Base-by-base conservation (phyloP, 2,329 filamentous ascomycete species). In the Teratosphaeria destructans region DNA sequence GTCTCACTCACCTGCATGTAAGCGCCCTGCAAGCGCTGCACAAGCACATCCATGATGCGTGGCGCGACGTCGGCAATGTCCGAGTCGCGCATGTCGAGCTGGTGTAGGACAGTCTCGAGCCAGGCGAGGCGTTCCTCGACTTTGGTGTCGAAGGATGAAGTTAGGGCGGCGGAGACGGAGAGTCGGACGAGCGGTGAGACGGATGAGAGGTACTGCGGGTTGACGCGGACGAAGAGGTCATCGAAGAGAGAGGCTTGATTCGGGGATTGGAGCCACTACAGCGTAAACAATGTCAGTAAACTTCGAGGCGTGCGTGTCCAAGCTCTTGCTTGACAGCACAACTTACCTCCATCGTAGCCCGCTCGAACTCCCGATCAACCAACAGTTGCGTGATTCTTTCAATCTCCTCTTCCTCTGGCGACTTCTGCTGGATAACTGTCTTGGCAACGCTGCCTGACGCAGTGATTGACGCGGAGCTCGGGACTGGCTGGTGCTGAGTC, bases 341-440 rank as follows among this genome's bases (percentile, higher is more conserved):
- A 54, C 70, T 62, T 65, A 74, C 72, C 62, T 67, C 65, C 66
- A 79, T 77, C 1, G 78, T 79, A 54, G 75, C 78, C 37, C 75
- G 72, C 63, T 79, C 76, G 58, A 72, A 78, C 39, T 75, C 69
- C 26, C 82, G 82, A 34, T 81, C 78, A 39, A 80, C 77, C 74
- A 94, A 84, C 52, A 85, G 75, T 55, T 78, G 74, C 56, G 85
- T 83, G 60, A 93, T 85, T 27, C 79, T 75, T 19, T 82, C 78
- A 26, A 87, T 79, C 67, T 90, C 85, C 6, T 76, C 63, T 55
- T 84, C 79, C 64, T 81, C 80, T 11, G 63, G 59, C 67, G 78
- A 66, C 65, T 78, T 68, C 74, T 78, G 72, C 64, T 76, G 70
- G 26, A 68, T 71, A 23, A 68, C 67, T 29, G 72, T 67, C 19